Base-by-base conservation (phyloP, 2,329 filamentous ascomycete genomes). In the Phialemonium atrogriseum region DNA sequence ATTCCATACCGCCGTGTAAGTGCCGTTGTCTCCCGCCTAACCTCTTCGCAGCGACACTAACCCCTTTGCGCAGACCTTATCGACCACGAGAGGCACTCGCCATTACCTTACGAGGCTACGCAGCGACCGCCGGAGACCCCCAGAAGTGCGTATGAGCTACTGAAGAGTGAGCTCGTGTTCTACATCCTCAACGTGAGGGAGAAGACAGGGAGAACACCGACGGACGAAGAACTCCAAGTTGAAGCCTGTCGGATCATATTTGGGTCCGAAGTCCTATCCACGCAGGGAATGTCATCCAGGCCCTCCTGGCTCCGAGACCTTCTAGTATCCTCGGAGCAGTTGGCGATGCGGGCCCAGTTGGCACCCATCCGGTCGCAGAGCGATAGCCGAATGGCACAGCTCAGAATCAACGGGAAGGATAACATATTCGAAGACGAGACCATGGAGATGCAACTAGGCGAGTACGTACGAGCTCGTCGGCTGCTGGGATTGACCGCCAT, bases 1-100 rank as follows among this genome's bases (percentile, higher is more conserved):
- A 79, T 47, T 74, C 73, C 27, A 77, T 80, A 36, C 76, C 75
- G 33, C 74, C 75, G 30, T 79, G 72, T 76, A 66, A 61, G 68
- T 41, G 58, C 56, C 50, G 50, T n/a, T n/a, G n/a, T n/a, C n/a
- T n/a, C n/a, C n/a, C n/a, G n/a, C n/a, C n/a, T n/a, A n/a, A n/a
- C n/a, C n/a, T n/a, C n/a, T n/a, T n/a, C n/a, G n/a, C n/a, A n/a
- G n/a, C n/a, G n/a, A n/a, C n/a, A n/a, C n/a, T n/a, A n/a, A n/a
- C n/a, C n/a, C n/a, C 10, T 31, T 8, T 31, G 11, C n/a, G 6
- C 32, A 77, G 72, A 78, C 59, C 62, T 79, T 34, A 78, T 79
- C 59, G 70, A 79, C 50, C 60, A 75, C 54, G 74, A 79, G 48
- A 64, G 73, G 49, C 70, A 68, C 23, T 68, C 65, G 10, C 68